Evolutionary conservation across 805 yeast species (phyloP), one percentile per base, ranked within the genome.

Genomic region (Candida namnaoensis): DNA sequence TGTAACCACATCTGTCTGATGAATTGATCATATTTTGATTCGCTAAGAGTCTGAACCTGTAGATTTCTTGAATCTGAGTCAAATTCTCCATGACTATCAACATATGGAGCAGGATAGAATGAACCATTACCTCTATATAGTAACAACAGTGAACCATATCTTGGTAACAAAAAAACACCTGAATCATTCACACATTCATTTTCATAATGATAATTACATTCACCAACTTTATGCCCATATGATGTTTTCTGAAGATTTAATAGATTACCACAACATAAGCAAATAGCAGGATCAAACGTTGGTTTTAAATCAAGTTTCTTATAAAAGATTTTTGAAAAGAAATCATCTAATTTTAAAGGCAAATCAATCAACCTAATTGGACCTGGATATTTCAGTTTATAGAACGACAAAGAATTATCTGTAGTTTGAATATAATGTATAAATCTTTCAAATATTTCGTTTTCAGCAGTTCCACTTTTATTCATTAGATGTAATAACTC

Each of bases 1-100:
- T 76, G 81, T 15, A 90, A 66, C 90, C 97, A 83, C 36, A 87
- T 65, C 32, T 72, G 74, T 41, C 80, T 70, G 15, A 73, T 73
- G 43, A 90, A 71, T 35, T 79, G 76, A 23, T 80, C 78, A 53
- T 88, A 91, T 41, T 86, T 69, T 4, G 64, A 62, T 35, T 64
- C 60, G 58, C 78, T 77, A 43, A 93, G 65, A 45, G 71, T 78
- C 41, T 90, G 75, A 0, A 95, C 85, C 40, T 88, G 76, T 1
- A 81, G 82, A 38, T 79, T 77, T 44, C 77, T 83, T 48, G 77
- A 67, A 40, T 82, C 90, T 36, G 79, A 82, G 39, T 90, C 88
- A 13, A 79, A 61, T 53, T 90, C 97, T 1, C 97, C 97, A 58
- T 88, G 95, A 32, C 71, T 71, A 57, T 90, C 96, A 32, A 86